A percentile compares a stretch with the other conserved stretches of the same genome.
phyloP scores from a whole-genome alignment of 2,329 filamentous ascomycete species.

The Herpotrichia juniperi region DNA sequence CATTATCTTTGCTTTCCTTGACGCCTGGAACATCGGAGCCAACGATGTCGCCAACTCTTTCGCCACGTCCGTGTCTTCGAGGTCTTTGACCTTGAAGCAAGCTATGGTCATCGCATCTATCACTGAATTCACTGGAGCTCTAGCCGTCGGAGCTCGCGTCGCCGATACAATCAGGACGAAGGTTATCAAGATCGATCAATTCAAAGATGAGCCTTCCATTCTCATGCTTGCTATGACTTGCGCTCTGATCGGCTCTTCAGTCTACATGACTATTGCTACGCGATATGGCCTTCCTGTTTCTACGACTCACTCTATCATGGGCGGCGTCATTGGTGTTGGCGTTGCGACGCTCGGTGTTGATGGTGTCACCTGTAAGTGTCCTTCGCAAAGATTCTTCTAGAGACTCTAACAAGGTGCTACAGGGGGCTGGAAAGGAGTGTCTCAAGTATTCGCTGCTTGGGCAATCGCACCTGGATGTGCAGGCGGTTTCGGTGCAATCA shows the following conservation, averaged over 20 bases:
- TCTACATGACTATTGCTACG: conserved; percentile 61
- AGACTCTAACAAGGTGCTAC: neutral
- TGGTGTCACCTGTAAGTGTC: conserved; percentile 58
- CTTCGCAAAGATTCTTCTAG: too few species aligned
- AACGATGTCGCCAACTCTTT: conserved; percentile 60
- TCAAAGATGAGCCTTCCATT: conserved; percentile 52
- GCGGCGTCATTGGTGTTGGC: conserved; percentile 52
- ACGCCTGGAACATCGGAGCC: conserved; percentile 67
- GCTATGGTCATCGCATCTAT: conserved; percentile 52
- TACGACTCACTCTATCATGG: conserved; percentile 57
- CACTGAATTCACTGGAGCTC: conserved; percentile 54
- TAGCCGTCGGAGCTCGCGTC: conserved; percentile 47
- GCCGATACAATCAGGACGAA: conserved; percentile 56
- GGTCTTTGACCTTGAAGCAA: conserved; percentile 55
- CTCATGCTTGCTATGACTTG: conserved; percentile 63
- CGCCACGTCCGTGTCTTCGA: conserved; percentile 55
- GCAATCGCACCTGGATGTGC: conserved; percentile 64
- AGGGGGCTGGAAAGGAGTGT: neutral
- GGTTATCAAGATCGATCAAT: conserved; percentile 54
- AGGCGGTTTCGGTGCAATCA: conserved; percentile 58
- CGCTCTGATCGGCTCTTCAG: conserved; percentile 57
- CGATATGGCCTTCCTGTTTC: conserved; percentile 59
- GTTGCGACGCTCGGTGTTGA: conserved; percentile 59
- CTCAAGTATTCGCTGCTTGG: conserved; percentile 65
- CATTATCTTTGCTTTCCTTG: conserved; percentile 68